phyloP scores from a whole-genome alignment of 2,329 filamentous ascomycete species.

The Apiospora koreana region DNA sequence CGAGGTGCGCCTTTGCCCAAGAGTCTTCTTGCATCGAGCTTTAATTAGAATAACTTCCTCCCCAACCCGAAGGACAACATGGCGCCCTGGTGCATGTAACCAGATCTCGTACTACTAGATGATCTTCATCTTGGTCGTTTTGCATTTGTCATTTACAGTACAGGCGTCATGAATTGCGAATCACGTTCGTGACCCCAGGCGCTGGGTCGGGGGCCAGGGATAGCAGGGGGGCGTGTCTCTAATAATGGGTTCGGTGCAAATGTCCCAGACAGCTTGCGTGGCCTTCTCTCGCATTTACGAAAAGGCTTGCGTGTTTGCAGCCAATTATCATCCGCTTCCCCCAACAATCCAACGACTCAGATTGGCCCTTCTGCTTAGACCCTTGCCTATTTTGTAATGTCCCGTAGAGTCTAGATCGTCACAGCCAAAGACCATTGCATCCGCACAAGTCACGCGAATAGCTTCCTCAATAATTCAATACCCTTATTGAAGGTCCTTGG shows the following conservation, averaged over 20 bases:
- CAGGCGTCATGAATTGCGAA: constrained; percentile 7
- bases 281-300: background rate
- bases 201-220: background rate
- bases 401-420: background rate
- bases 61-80: background rate
- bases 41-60: background rate
- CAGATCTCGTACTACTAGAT: background rate
- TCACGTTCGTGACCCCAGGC: background rate
- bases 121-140: background rate
- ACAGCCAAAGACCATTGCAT: background rate
- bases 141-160: background rate
- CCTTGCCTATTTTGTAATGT: constrained; percentile 3
- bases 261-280: constrained; percentile 8
- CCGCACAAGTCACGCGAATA: background rate
- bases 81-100: background rate
- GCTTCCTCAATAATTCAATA: background rate
- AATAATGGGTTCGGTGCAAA: background rate
- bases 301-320: background rate
- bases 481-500: background rate
- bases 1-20: background rate
- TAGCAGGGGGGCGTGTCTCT: background rate
- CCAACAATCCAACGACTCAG: constrained; percentile 8
- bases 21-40: background rate
- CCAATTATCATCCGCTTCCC: background rate
- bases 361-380: background rate